Evolutionary conservation across 2,329 filamentous ascomycete genomes (phyloP), one percentile per base, ranked within the genome.

Genomic region (Fusarium dlaminii): DNA sequence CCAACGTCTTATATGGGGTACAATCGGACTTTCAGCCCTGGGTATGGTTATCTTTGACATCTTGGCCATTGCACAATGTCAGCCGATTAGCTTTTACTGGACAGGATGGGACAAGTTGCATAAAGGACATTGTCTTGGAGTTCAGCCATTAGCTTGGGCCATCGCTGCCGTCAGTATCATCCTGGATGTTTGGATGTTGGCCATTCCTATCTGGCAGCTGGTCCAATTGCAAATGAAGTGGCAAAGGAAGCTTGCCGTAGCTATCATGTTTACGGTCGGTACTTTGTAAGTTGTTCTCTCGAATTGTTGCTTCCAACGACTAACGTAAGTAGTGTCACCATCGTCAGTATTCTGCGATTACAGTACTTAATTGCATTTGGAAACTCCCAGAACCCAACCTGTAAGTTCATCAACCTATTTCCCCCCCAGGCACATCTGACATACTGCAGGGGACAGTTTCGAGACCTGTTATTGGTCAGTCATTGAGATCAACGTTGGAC

Each of bases 81-180:
- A 15, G 0, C 71, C 71, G 0, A 61, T 73, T 8, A 63, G 42
- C 13, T 69, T 49, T 2, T 73, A 66, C 8, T 73, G 66, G 71
- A 30, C 32, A 13, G 64, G 54, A 0, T 73, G 70, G 71, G 61
- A 73, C 30, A 39, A 43, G 3, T 6, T 67, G 6, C 57, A 70
- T 2, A 8, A 56, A 1, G 70, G 71, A 1, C 40, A 45, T 10
- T 73, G 66, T 29, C 29, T 70, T 5, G 65, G 55, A 5, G 42
- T 73, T 8, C 58, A 73, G 17, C 42, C 70, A 2, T 22, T 74
- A 6, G 70, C 57, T 3, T 74, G 70, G 71, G 45, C 66, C 1
- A 70, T 70, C 3, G 70, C 70, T 5, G 70, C 70, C 0, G 48
- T 73, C 3, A 18, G 49, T 10, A 34, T 68, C 4, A 58, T 59